Evolutionary conservation across 1,139 yeast species (phyloP), one percentile per base, ranked within the genome.

Genomic region (Sugiyamaella castrensis): DNA sequence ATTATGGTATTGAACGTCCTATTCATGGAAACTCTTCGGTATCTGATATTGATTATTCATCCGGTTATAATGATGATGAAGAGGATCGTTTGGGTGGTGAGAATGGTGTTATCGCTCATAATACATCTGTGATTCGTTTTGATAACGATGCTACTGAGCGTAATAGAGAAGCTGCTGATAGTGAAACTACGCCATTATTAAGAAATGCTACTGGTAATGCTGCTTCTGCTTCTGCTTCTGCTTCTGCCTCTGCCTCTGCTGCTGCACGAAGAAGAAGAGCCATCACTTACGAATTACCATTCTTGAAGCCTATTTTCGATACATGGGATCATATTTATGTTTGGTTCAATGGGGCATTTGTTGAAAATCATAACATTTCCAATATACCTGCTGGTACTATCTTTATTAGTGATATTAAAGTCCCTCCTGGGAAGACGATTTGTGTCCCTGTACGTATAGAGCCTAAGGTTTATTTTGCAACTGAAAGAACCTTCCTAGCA

Each of bases 401-500:
- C 46, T 91, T 82, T 65, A 91, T 86, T 63, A 60, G 61, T 19
- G 60, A 66, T 47, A 54, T 69, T 47, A 54, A 57, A 43, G 65
- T 66, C 1, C 98, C 98, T 29, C 81, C 84, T 44, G 89, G 89
- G 51, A 94, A 94, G 71, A 81, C 94, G 70, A 88, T 92, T 58
- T 95, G 96, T 12, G 80, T 94, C 43, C 99, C 99, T 40, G 95
- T 97, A 27, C 80, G 99, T 60, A 95, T 92, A 26, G 99, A 92
- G 69, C 99, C 99, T 57, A 92, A 92, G 71, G 98, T 92, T 24
- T 94, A 92, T 73, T 92, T 92, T 67, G 98, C 98, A 61, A 92
- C 92, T 67, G 99, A 92, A 72, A 86, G 99, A 76, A 92, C 98
- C 1, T 92, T 92, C 68, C 77, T 92, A 55, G 86, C 97, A 34